Evolutionary conservation across 2,329 filamentous ascomycete species (phyloP).

Genomic region (Sclerotinia spermophila): DNA sequence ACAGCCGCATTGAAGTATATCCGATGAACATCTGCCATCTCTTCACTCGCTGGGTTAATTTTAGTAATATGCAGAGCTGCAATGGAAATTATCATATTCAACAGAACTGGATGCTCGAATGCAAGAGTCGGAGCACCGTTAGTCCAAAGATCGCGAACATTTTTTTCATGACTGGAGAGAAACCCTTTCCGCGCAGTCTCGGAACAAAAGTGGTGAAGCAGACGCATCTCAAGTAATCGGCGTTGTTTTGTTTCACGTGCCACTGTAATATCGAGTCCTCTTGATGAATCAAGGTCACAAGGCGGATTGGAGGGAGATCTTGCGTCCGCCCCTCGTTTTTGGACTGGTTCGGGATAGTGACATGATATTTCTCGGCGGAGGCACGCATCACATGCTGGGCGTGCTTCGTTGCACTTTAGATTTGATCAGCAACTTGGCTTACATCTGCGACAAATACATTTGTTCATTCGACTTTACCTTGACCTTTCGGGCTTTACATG

Average conservation of each 20-base stretch:
- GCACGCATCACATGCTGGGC: not conserved
- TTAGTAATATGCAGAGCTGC: not conserved
- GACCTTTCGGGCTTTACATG: not conserved
- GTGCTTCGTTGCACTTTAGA: not conserved
- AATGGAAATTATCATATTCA: not conserved
- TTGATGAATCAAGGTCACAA: not conserved
- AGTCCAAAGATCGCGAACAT: not conserved
- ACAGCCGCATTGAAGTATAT: not conserved
- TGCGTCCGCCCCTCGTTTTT: not conserved
- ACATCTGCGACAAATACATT: not conserved
- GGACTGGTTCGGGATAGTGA: not conserved
- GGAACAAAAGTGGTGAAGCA: not conserved
- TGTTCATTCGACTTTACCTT: not conserved
- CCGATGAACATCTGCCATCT: not conserved
- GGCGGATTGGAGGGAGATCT: not conserved
- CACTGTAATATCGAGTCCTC: not conserved
- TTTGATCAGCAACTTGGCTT: not conserved
- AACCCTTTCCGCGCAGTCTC: not conserved
- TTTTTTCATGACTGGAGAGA: not conserved
- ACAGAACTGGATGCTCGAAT: not conserved
- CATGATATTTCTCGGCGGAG: not conserved
- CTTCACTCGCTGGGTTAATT: not conserved
- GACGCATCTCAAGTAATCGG: not conserved
- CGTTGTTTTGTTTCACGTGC: not conserved
- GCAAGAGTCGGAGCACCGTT: not conserved